phyloP scores from a whole-genome alignment of 1,139 yeast genomes.

The Suhomyces chickasaworum region DNA sequence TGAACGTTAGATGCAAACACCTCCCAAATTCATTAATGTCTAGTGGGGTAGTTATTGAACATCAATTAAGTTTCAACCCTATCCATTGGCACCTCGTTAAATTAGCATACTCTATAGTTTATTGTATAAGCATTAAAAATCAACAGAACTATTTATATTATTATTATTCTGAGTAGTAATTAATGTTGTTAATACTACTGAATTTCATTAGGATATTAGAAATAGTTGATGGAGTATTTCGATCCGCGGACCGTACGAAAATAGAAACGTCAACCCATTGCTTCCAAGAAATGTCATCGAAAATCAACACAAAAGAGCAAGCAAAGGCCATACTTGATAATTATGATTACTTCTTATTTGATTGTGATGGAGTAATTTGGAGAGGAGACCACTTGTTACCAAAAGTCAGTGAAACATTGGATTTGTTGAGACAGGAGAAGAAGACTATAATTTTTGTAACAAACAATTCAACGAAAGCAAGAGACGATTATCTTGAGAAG shows the following conservation, averaged over 20 bases:
- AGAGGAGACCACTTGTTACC: constrained; percentile 50
- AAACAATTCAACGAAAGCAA: constrained; percentile 89
- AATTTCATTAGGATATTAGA: neutral
- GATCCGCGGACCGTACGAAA: neutral
- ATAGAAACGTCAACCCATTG: neutral
- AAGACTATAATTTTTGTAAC: constrained; percentile 88
- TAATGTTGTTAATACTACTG: no score
- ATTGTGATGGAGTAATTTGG: constrained; percentile 55
- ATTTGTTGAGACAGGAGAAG: constrained; percentile 31
- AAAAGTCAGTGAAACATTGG: constrained; percentile 41
- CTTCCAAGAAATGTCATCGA: constrained; percentile 20
- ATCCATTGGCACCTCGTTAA: neutral
- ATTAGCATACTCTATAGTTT: neutral
- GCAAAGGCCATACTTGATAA: constrained; percentile 27
- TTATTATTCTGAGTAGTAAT: neutral
- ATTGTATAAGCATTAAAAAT: neutral
- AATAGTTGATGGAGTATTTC: neutral
- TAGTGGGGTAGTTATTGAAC: neutral
- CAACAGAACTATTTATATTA: neutral
- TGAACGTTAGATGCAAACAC: constrained; percentile 25
- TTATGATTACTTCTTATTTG: constrained; percentile 47
- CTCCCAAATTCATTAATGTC: neutral
- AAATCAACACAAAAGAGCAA: constrained; percentile 25
- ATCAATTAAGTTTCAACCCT: neutral
- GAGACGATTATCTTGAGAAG: constrained; percentile 73